Evolutionary conservation across 1,284 basidiomycete species (phyloP).

Genomic region (Crucibulum parvulum): DNA sequence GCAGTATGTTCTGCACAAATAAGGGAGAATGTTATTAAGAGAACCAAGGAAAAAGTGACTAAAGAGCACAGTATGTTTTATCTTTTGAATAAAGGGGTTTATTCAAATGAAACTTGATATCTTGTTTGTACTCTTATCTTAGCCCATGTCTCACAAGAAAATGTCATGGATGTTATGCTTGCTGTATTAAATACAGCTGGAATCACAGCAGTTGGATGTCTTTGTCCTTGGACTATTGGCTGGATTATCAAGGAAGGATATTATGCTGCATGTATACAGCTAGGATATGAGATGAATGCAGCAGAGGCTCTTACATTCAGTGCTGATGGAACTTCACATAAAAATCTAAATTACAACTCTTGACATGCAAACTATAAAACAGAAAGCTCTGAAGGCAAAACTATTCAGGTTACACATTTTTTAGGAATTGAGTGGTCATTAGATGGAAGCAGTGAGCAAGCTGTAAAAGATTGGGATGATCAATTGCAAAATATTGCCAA

Average conservation of each 20-base stretch:
- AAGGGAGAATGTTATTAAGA: neutral
- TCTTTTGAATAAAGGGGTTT: neutral
- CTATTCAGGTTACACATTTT: slow-evolving; percentile 7
- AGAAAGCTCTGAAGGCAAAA: neutral
- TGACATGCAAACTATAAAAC: neutral
- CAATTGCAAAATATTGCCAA: slow-evolving; percentile 8
- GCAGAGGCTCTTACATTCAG: neutral
- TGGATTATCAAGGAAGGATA: neutral
- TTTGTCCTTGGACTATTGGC: neutral
- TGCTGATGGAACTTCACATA: neutral
- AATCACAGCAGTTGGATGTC: neutral
- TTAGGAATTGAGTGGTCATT: slow-evolving; percentile 16
- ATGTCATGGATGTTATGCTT: neutral
- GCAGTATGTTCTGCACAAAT: neutral
- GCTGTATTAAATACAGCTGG: neutral
- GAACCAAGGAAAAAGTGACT: neutral
- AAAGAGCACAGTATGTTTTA: neutral
- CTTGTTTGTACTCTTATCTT: neutral
- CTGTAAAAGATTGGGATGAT: slow-evolving; percentile 12
- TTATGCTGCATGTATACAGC: neutral
- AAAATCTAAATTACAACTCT: neutral
- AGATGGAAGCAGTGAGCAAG: slow-evolving; percentile 13
- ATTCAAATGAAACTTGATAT: neutral
- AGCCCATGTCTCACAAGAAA: neutral
- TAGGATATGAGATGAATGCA: neutral